Evolutionary conservation across 1,139 yeast genomes (phyloP).

Genomic region (Candida labiduridarum): DNA sequence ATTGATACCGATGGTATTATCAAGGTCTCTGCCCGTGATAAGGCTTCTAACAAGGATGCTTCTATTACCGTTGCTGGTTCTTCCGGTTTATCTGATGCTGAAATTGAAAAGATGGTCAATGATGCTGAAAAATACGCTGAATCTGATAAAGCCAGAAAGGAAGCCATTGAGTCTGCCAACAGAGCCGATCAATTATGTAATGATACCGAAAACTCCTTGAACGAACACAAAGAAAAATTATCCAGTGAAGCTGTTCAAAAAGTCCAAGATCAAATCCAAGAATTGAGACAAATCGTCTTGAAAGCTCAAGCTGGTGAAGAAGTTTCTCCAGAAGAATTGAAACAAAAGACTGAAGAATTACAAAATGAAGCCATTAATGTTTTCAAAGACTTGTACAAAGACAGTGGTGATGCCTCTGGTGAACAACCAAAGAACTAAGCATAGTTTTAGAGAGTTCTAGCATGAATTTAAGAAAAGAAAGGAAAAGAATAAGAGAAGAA

Average conservation of each 20-base stretch:
- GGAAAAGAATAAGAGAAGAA: neutral
- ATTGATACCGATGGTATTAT: conserved; percentile 99
- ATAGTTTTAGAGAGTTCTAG: neutral
- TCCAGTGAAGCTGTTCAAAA: conserved; percentile 86
- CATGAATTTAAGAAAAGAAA: neutral
- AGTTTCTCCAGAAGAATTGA: conserved; percentile 80
- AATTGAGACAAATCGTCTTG: conserved; percentile 87
- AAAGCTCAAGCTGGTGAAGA: conserved; percentile 94
- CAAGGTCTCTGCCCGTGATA: conserved; percentile 98
- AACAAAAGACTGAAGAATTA: conserved; percentile 92
- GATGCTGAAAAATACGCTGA: conserved; percentile 98
- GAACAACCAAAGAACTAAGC: conserved; percentile 50
- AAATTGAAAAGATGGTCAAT: conserved; percentile 96
- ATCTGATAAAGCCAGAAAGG: conserved; percentile 93
- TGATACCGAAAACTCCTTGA: conserved; percentile 93
- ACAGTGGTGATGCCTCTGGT: conserved; percentile 28
- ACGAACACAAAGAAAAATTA: conserved; percentile 92
- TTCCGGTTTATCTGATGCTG: conserved; percentile 94
- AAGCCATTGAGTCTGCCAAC: conserved; percentile 93
- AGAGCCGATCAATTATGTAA: conserved; percentile 96
- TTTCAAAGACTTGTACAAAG: conserved; percentile 94
- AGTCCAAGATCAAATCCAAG: conserved; percentile 74
- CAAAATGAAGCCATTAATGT: conserved; percentile 91
- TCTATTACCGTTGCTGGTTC: conserved; percentile 99
- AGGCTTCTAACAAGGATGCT: conserved; percentile 98